Conservation (phyloP, 768 basidiomycete species). For the Pisolithus microcarpus region DNA sequence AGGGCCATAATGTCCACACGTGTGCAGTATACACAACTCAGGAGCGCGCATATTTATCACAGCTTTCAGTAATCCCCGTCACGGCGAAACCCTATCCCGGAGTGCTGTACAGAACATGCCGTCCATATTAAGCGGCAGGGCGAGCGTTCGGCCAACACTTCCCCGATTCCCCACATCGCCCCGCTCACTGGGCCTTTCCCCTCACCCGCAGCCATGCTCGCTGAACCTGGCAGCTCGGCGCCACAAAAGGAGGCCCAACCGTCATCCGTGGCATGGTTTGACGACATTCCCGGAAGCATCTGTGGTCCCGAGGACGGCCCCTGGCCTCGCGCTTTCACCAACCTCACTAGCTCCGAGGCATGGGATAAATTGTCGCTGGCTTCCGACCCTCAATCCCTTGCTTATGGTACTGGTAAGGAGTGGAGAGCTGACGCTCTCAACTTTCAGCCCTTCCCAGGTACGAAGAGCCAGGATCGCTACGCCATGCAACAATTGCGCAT, state of each 20-base stretch:
- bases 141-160: neutral
- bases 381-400: slow-evolving; percentile 44
- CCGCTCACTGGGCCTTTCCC: neutral
- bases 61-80: neutral
- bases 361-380: slow-evolving; percentile 45
- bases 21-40: slow-evolving; percentile 11
- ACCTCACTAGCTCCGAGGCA: slow-evolving; percentile 43
- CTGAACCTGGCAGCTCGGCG: slow-evolving; percentile 12
- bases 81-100: slow-evolving; percentile 13
- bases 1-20: slow-evolving; percentile 17
- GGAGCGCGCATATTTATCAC: slow-evolving; percentile 9
- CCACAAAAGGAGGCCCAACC: slow-evolving; percentile 10
- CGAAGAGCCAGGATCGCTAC: slow-evolving; percentile 58
- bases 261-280: slow-evolving; percentile 41
- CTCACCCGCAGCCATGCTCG: slow-evolving; percentile 9
- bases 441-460: slow-evolving; percentile 54
- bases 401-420: slow-evolving; percentile 31
- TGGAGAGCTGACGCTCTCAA: slow-evolving; percentile 54
- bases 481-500: slow-evolving; percentile 51
- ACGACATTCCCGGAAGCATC: slow-evolving; percentile 57
- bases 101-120: slow-evolving; percentile 20
- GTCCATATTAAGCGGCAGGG: slow-evolving; percentile 22
- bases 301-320: slow-evolving; percentile 59
- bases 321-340: slow-evolving; percentile 55
- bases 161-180: neutral